Conservation (phyloP, 371 early-diverging fungal genomes). For the Caulochytrium protostelioides region DNA sequence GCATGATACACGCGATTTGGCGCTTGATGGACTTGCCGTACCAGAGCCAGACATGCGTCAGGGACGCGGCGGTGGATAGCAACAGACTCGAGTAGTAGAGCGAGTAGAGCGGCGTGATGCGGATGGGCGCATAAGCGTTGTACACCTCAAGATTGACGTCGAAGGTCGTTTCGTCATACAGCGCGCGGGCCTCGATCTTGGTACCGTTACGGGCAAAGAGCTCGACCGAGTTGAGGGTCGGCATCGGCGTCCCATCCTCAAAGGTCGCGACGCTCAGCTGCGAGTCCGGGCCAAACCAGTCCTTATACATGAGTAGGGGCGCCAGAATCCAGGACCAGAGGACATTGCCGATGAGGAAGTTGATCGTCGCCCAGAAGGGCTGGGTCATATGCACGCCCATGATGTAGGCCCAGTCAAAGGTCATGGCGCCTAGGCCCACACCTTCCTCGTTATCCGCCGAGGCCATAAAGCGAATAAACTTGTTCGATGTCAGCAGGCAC, state of each 20-base stretch:
- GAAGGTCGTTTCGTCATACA: not conserved
- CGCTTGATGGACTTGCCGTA: conserved; percentile 11
- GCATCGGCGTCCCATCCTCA: too few relatives aligned
- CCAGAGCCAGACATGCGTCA: conserved; percentile 9
- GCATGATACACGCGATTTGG: conserved; percentile 4
- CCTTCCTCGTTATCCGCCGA: conserved; percentile 26
- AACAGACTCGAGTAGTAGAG: conserved; percentile 8
- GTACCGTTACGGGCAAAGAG: not conserved
- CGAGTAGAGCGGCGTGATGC: conserved; percentile 7
- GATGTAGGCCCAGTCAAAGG: conserved; percentile 52
- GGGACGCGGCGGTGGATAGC: conserved; percentile 6
- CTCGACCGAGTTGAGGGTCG: too few relatives aligned
- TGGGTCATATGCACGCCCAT: conserved; percentile 43
- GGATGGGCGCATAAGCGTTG: too few relatives aligned
- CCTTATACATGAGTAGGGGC: conserved; percentile 52
- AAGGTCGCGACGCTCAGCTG: not conserved
- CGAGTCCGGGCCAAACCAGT: conserved; percentile 37
- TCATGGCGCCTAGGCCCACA: conserved; percentile 21
- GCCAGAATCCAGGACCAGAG: conserved; percentile 46
- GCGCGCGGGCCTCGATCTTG: not conserved
- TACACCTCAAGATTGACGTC: too few relatives aligned
- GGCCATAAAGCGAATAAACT: too few relatives aligned
- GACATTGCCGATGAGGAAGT: not conserved
- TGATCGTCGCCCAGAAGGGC: conserved; percentile 17
- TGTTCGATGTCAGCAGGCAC: too few relatives aligned